Percentiles rank a stretch among this genome's conserved stretches.
These are phyloP conservation scores for Dalechampia spathulata DNA, from an alignment of 441 rosid species.

Conservation along the genomic window DNA sequence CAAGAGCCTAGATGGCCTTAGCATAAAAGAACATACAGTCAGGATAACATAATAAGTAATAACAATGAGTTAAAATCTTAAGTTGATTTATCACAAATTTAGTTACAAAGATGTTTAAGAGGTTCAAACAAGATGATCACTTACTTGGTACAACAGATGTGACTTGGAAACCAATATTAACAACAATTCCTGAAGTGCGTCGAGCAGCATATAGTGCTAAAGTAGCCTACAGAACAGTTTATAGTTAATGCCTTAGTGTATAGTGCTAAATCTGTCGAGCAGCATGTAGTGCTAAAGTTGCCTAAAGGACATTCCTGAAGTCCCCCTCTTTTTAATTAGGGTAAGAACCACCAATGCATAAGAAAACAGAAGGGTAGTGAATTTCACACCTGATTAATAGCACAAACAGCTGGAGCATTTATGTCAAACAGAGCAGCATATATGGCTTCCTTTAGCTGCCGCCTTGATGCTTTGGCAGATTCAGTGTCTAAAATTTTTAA, in stretches of 20 bases:
- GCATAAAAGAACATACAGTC: slow-evolving; percentile 1
- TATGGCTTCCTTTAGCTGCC: slow-evolving; percentile 78
- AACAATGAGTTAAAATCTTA: background rate
- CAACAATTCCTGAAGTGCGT: slow-evolving; percentile 74
- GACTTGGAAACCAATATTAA: slow-evolving; percentile 85
- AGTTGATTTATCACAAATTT: background rate
- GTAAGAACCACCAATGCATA: background rate
- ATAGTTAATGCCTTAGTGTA: background rate
- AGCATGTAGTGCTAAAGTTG: no score
- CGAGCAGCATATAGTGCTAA: slow-evolving; percentile 70
- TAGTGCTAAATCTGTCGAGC: no score
- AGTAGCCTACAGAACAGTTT: slow-evolving; percentile 51
- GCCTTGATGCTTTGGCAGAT: slow-evolving; percentile 82
- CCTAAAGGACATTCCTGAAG: background rate
- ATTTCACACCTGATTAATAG: slow-evolving; percentile 62
- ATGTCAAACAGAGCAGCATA: slow-evolving; percentile 66
- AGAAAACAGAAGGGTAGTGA: background rate
- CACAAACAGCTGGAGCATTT: slow-evolving; percentile 87
- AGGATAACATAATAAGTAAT: background rate
- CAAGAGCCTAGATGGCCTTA: background rate
- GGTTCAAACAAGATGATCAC: slow-evolving; percentile 14
- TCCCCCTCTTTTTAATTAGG: background rate
- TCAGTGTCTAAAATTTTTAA: slow-evolving; percentile 59
- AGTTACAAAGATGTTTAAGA: background rate
- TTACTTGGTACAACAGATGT: slow-evolving; percentile 87